Conservation (phyloP, 768 basidiomycete genomes). For the Cyclocybe aegerita region DNA sequence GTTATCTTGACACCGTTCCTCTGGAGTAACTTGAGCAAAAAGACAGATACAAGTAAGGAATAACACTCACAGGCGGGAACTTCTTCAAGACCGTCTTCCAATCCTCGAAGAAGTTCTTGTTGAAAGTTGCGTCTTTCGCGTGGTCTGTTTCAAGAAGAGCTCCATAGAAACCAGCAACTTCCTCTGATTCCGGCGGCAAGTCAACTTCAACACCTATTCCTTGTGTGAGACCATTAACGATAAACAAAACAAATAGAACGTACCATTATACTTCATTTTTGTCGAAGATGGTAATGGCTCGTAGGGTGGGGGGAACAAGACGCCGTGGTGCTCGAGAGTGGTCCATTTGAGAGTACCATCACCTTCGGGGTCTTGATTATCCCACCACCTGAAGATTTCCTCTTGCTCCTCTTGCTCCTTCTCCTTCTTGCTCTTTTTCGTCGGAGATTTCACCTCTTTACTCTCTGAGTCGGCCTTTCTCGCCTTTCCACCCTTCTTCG, state of each 20-base stretch:
- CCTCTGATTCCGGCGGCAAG: slow-evolving; percentile 85
- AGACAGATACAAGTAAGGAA: not conserved
- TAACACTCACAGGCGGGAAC: slow-evolving; percentile 73
- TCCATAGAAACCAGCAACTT: slow-evolving; percentile 95
- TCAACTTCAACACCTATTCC: slow-evolving; percentile 69
- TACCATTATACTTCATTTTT: slow-evolving; percentile 96
- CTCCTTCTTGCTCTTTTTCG: slow-evolving; percentile 50
- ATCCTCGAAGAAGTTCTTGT: slow-evolving; percentile 95
- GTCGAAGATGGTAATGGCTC: slow-evolving; percentile 77
- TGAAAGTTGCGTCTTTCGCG: slow-evolving; percentile 83
- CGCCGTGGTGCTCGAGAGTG: slow-evolving; percentile 93
- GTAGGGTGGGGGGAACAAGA: slow-evolving; percentile 95
- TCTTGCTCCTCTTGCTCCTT: slow-evolving; percentile 71
- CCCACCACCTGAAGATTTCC: slow-evolving; percentile 87
- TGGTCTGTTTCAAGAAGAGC: slow-evolving; percentile 93
- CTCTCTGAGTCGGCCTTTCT: slow-evolving; percentile 42
- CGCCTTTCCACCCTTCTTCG: slow-evolving; percentile 39
- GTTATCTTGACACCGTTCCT: slow-evolving; percentile 73
- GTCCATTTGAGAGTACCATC: slow-evolving; percentile 89
- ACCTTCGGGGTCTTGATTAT: slow-evolving; percentile 57
- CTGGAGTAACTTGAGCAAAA: slow-evolving; percentile 31
- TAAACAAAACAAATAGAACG: slow-evolving; percentile 18
- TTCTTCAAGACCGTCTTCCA: slow-evolving; percentile 77
- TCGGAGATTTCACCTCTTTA: slow-evolving; percentile 28
- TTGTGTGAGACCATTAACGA: slow-evolving; percentile 4